Conservation (phyloP, 768 basidiomycete genomes). For the Pisolithus marmoratus region DNA sequence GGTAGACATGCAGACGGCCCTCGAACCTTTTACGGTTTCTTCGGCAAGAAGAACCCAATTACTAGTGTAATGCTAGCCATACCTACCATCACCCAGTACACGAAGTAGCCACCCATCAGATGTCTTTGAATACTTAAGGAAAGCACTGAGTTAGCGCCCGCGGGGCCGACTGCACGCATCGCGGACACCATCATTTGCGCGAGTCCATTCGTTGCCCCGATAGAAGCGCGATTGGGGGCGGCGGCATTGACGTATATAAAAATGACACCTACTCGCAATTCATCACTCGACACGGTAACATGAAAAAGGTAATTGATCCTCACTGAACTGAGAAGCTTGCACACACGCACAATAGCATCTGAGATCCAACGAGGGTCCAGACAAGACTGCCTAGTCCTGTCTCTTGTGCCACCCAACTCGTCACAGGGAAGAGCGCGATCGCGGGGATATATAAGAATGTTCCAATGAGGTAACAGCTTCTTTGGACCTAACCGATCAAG, state of each 20-base stretch:
- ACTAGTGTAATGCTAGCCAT: slow-evolving; percentile 28
- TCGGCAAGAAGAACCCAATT: slow-evolving; percentile 29
- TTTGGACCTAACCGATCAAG: slow-evolving; percentile 63
- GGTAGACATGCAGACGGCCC: no score
- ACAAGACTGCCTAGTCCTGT: slow-evolving; percentile 41
- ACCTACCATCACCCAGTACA: slow-evolving; percentile 37
- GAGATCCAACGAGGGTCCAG: slow-evolving; percentile 46
- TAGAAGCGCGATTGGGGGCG: slow-evolving; percentile 57
- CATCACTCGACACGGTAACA: neutral
- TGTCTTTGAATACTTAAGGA: slow-evolving; percentile 39
- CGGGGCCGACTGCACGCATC: slow-evolving; percentile 47
- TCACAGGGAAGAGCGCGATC: slow-evolving; percentile 55
- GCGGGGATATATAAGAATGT: slow-evolving; percentile 45
- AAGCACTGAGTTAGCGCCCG: slow-evolving; percentile 56
- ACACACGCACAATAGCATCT: slow-evolving; percentile 41
- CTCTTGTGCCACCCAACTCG: slow-evolving; percentile 43
- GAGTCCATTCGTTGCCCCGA: slow-evolving; percentile 70
- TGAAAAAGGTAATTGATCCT: slow-evolving; percentile 17
- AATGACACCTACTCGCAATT: slow-evolving; percentile 45
- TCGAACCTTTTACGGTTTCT: slow-evolving; percentile 13
- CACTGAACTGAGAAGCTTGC: slow-evolving; percentile 50
- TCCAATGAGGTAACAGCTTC: slow-evolving; percentile 42
- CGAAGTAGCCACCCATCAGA: slow-evolving; percentile 50
- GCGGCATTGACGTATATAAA: slow-evolving; percentile 67
- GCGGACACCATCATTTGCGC: slow-evolving; percentile 39